These are phyloP conservation scores for Parmales sp. DNA, from an alignment of 108 stramenopile species.

Conservation along the genomic window DNA sequence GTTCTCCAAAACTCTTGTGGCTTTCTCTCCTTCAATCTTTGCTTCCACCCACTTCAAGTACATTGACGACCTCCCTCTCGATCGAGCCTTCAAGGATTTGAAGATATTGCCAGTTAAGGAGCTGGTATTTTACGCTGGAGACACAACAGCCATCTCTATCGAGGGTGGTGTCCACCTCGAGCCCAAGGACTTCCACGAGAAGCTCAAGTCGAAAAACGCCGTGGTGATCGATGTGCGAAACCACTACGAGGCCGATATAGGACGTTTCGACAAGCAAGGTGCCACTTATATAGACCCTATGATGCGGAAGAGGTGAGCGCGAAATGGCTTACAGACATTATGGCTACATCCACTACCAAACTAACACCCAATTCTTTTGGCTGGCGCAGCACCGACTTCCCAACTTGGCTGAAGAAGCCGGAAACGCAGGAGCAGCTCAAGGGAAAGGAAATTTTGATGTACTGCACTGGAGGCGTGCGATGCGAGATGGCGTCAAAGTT, in stretches of 20 bases:
- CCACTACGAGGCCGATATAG: constrained; percentile 74
- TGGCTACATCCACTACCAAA: not conserved
- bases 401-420: constrained; percentile 20
- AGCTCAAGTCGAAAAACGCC: constrained; percentile 54
- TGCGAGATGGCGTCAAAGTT: constrained; percentile 58
- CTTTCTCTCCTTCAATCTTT: not conserved
- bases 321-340: too few species aligned
- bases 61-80: constrained; percentile 54
- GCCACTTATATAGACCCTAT: constrained; percentile 72
- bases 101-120: constrained; percentile 79
- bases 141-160: constrained; percentile 33
- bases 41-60: constrained; percentile 30
- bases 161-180: constrained; percentile 70
- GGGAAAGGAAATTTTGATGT: constrained; percentile 49
- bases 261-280: constrained; percentile 66
- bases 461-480: constrained; percentile 23
- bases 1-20: constrained; percentile 3
- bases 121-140: constrained; percentile 72
- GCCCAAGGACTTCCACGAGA: constrained; percentile 65
- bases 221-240: constrained; percentile 83
- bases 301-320: constrained; percentile 79
- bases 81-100: constrained; percentile 75
- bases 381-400: not conserved
- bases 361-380: not conserved
- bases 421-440: constrained; percentile 66